phyloP scores from a whole-genome alignment of 2,329 filamentous ascomycete species.

The Pyrenophora tritici-repentis region DNA sequence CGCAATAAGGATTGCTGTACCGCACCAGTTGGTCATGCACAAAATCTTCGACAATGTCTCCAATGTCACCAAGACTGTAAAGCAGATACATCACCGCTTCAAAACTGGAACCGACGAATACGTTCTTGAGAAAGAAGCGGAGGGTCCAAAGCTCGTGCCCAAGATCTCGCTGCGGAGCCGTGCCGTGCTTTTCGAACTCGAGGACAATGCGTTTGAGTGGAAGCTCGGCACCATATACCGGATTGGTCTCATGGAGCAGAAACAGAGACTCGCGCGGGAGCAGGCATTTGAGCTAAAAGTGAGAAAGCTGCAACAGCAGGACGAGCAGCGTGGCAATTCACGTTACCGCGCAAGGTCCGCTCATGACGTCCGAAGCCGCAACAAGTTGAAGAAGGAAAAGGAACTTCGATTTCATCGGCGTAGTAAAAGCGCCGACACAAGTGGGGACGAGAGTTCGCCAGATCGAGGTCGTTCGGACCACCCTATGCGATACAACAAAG shows the following conservation, averaged over 20 bases:
- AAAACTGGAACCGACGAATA: conserved; percentile 86
- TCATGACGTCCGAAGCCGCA: conserved; percentile 49
- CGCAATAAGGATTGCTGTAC: conserved; percentile 83
- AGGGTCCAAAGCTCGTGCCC: conserved; percentile 83
- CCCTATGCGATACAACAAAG: conserved; percentile 75
- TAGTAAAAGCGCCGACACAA: conserved; percentile 47
- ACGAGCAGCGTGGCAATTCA: conserved; percentile 56
- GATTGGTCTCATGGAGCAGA: conserved; percentile 84
- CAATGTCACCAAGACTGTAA: conserved; percentile 82
- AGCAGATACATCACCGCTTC: conserved; percentile 94
- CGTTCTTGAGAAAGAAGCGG: conserved; percentile 81
- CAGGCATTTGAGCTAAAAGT: conserved; percentile 88
- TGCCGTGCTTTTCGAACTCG: conserved; percentile 85
- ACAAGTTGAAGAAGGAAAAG: conserved; percentile 40
- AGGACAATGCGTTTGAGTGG: conserved; percentile 97
- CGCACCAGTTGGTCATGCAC: conserved; percentile 88
- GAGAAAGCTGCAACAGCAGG: conserved; percentile 75
- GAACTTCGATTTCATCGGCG: conserved; percentile 44
- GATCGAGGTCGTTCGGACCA: conserved; percentile 44
- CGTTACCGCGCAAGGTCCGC: conserved; percentile 59
- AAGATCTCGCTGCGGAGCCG: conserved; percentile 82
- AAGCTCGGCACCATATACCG: conserved; percentile 94
- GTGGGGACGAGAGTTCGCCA: conserved; percentile 30
- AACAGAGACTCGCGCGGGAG: conserved; percentile 84
- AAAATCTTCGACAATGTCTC: conserved; percentile 91